phyloP scores from a whole-genome alignment of 352 stramenopile species.

The Globisporangium spinosum region DNA sequence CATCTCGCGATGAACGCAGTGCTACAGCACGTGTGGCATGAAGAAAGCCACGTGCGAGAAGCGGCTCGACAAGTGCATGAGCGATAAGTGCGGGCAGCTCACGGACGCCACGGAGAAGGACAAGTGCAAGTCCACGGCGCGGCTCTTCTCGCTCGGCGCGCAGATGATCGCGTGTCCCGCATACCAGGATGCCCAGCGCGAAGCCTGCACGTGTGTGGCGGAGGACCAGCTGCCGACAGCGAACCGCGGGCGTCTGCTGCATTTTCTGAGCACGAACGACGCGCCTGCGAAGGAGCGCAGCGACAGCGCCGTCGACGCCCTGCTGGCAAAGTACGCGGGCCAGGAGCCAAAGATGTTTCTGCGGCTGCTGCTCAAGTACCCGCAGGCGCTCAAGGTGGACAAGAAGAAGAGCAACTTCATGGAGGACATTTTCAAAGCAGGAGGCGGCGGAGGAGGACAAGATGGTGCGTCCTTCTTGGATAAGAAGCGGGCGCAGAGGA shows the following conservation, averaged over 20 bases:
- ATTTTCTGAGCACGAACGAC: conserved; percentile 50
- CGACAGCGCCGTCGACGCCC: conserved; percentile 36
- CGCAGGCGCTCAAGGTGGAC: conserved; percentile 47
- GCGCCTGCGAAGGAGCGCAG: conserved; percentile 36
- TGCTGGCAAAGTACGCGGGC: conserved; percentile 66
- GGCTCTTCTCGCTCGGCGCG: conserved; percentile 61
- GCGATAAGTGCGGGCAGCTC: conserved; percentile 35
- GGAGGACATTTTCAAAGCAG: conserved; percentile 40
- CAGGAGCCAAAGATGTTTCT: conserved; percentile 63
- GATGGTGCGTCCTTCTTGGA: neutral
- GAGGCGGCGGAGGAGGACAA: neutral
- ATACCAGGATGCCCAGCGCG: conserved; percentile 60
- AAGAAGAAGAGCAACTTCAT: conserved; percentile 49
- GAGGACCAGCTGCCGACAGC: conserved; percentile 22
- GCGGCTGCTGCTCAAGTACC: conserved; percentile 56
- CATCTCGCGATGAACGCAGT: conserved; percentile 27
- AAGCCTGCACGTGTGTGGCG: conserved; percentile 63
- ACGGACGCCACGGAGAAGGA: conserved; percentile 18
- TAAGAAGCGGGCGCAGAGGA: neutral
- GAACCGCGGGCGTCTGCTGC: conserved; percentile 43
- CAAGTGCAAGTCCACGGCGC: conserved; percentile 54
- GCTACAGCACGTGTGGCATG: conserved; percentile 80
- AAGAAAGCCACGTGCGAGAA: conserved; percentile 68
- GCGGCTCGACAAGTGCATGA: conserved; percentile 73
- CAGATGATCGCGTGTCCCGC: conserved; percentile 70